A percentile compares a stretch with the other conserved stretches of the same genome.
Evolutionary conservation across 2,329 filamentous ascomycete genomes (phyloP).

Genomic region (Sclerotinia nivalis): DNA sequence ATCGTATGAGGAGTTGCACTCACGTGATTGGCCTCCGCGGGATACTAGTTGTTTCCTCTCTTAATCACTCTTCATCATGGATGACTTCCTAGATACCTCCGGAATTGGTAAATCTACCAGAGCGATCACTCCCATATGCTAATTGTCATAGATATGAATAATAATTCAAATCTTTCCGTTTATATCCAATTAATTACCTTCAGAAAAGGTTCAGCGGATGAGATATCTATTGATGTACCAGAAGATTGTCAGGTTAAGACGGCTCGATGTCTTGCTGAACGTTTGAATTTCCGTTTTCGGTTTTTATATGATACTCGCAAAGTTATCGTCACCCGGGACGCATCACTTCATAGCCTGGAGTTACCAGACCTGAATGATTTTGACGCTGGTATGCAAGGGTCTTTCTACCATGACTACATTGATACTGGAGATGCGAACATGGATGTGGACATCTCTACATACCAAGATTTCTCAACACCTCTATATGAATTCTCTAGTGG

Average conservation of each 20-base stretch:
- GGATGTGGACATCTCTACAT: not conserved
- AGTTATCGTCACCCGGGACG: not conserved
- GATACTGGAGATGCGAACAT: not conserved
- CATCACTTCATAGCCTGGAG: not conserved
- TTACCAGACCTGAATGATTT: not conserved
- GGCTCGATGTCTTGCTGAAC: conserved; percentile 7
- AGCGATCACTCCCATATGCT: not conserved
- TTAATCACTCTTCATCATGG: conserved; percentile 11
- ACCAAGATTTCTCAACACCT: not conserved
- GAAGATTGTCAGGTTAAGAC: conserved; percentile 16
- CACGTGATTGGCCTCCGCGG: conserved; percentile 5
- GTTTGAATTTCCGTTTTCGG: not conserved
- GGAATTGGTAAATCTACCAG: conserved; percentile 23
- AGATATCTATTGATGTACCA: conserved; percentile 13
- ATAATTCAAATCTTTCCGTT: conserved; percentile 24
- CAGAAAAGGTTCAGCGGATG: conserved; percentile 19
- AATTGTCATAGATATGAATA: conserved; percentile 28
- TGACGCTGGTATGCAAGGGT: not conserved
- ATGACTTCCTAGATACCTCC: conserved; percentile 19
- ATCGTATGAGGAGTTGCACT: not conserved
- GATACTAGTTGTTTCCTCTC: not conserved
- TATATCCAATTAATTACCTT: conserved; percentile 28
- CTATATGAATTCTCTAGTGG: not conserved
- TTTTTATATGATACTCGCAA: conserved; percentile 12
- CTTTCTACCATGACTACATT: not conserved